These are phyloP conservation scores for Acanthochlamys bracteata DNA, from an alignment of 106 monocot species.

Conservation along the genomic window DNA sequence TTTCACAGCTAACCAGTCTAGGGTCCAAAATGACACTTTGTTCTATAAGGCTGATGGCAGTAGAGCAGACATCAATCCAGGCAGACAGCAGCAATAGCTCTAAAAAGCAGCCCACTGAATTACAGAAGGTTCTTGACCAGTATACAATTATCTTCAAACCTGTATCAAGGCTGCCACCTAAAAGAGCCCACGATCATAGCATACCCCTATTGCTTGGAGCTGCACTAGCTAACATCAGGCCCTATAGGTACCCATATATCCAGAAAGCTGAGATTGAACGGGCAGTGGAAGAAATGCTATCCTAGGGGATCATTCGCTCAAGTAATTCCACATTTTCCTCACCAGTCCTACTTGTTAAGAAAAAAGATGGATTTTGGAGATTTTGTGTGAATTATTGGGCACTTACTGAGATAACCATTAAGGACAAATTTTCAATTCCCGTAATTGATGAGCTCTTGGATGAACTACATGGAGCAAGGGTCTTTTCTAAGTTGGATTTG, in stretches of 20 bases:
- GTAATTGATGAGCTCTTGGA: not conserved
- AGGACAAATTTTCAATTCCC: not conserved
- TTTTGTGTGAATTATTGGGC: not conserved
- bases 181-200: not conserved
- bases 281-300: not conserved
- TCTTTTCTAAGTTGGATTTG: not conserved
- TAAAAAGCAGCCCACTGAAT: not conserved
- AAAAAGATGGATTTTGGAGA: not conserved
- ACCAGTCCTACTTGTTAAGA: not conserved
- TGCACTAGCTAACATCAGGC: not conserved
- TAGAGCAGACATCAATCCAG: no score
- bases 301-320: not conserved
- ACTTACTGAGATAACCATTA: not conserved
- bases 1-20: no score
- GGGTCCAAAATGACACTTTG: no score
- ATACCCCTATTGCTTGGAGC: not conserved
- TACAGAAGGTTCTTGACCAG: not conserved
- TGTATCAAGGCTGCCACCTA: not conserved
- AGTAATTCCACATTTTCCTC: not conserved
- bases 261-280: not conserved
- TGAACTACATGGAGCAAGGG: not conserved
- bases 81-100: not conserved
- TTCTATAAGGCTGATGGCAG: no score
- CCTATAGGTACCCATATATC: not conserved
- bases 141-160: not conserved